Percentiles rank a stretch among this genome's conserved stretches.
phyloP scores from a whole-genome alignment of 129 eudicot species.

The Pseudognaphalium luteoalbum region DNA sequence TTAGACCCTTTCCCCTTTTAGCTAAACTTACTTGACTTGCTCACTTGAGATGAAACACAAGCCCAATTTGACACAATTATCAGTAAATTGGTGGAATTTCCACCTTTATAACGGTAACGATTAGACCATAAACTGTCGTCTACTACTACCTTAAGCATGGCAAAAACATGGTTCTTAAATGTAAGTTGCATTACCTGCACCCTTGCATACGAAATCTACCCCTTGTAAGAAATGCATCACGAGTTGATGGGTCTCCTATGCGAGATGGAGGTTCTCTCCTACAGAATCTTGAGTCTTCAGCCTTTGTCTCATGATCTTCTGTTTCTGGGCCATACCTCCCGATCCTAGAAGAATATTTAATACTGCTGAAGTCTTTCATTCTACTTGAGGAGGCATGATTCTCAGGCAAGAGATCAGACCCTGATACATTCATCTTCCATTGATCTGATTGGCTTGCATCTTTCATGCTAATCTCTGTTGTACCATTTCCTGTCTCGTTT shows the following conservation, averaged over 20 bases:
- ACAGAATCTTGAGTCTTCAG: slow-evolving; percentile 25
- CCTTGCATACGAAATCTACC: slow-evolving; percentile 28
- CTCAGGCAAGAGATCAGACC: slow-evolving; percentile 21
- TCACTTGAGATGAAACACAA: background rate
- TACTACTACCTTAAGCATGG: background rate
- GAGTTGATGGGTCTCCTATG: slow-evolving; percentile 12
- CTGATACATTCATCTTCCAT: slow-evolving; percentile 39
- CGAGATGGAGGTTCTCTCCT: slow-evolving; percentile 26
- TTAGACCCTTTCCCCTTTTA: background rate
- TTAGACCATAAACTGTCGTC: background rate
- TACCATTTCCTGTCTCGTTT: slow-evolving; percentile 3
- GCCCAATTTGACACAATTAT: background rate
- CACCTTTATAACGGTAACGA: background rate
- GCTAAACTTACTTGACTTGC: background rate
- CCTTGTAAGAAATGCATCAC: slow-evolving; percentile 21
- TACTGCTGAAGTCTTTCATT: slow-evolving; percentile 11
- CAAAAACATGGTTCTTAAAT: too few species aligned
- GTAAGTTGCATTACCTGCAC: slow-evolving; percentile 29
- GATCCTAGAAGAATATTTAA: slow-evolving; percentile 7
- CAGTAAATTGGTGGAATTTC: background rate
- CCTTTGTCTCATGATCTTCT: slow-evolving; percentile 24
- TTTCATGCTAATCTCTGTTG: slow-evolving; percentile 8
- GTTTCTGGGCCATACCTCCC: slow-evolving; percentile 19
- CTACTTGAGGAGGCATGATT: slow-evolving; percentile 23
- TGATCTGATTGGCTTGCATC: slow-evolving; percentile 33